These are phyloP conservation scores for Tylopilus vinaceipallidus DNA, from an alignment of 768 basidiomycete species.

Conservation along the genomic window DNA sequence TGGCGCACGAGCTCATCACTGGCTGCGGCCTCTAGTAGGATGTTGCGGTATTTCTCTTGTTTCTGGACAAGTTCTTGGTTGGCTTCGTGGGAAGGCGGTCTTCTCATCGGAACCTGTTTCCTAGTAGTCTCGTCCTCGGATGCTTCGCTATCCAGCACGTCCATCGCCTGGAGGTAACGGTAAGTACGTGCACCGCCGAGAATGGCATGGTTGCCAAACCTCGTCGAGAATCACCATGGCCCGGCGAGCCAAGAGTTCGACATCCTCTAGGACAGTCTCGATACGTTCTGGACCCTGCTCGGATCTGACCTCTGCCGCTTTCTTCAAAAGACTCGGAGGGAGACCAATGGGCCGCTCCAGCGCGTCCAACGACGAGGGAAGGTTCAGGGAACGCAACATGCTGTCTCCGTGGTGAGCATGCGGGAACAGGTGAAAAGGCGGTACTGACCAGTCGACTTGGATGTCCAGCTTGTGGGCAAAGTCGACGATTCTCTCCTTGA, in stretches of 20 bases:
- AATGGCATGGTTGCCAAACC: constrained; percentile 39
- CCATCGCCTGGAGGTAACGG: constrained; percentile 60
- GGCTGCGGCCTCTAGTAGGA: constrained; percentile 66
- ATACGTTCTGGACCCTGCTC: constrained; percentile 77
- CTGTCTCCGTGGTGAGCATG: constrained; percentile 37
- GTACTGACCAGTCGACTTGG: constrained; percentile 54
- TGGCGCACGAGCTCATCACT: constrained; percentile 75
- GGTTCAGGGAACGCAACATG: constrained; percentile 64
- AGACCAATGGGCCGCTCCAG: constrained; percentile 84
- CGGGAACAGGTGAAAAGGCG: not conserved
- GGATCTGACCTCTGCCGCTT: constrained; percentile 83
- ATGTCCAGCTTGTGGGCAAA: constrained; percentile 63
- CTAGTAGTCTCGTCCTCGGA: constrained; percentile 77
- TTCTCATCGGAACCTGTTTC: constrained; percentile 43
- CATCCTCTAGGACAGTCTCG: constrained; percentile 68
- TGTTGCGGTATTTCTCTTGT: constrained; percentile 66
- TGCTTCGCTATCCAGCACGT: constrained; percentile 87
- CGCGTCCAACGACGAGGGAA: constrained; percentile 86
- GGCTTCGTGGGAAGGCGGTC: constrained; percentile 74
- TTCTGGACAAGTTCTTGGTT: constrained; percentile 72
- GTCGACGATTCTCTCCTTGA: constrained; percentile 65
- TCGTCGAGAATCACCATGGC: constrained; percentile 70
- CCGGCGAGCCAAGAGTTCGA: constrained; percentile 61
- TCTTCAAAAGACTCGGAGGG: constrained; percentile 82
- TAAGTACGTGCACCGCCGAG: not conserved